Base-by-base conservation (phyloP, 2,329 filamentous ascomycete genomes). In the Diaporthe ilicicola region DNA sequence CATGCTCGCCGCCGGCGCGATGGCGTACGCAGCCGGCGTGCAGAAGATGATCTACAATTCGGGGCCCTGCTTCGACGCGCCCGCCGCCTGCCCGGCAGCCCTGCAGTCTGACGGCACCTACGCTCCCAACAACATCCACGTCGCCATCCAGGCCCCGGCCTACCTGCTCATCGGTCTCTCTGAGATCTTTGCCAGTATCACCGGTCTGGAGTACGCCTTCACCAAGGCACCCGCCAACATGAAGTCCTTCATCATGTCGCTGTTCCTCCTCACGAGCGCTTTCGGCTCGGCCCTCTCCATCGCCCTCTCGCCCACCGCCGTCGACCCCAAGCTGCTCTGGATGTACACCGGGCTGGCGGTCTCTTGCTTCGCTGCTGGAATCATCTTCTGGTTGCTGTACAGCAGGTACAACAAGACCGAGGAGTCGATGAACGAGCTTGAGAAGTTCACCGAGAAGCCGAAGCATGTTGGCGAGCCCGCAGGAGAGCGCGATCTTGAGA, bases 1-100 rank as follows among this genome's bases (percentile, higher is more conserved):
- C 82, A 83, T 73, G 56, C 39, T 72, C n/a, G 70, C 67, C 22
- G 51, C 54, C 5, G 70, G 37, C 42, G 66, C 70, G 12, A 72
- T 72, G 65, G 72, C 70, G 0, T 69, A 69, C 50, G 72, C 72
- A 1, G 70, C 72, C 12, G 70, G 71, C 17, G 61, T 73, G 17
- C 72, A 73, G 62, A 72, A 69, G 61, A 67, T 72, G 53, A 71
- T 73, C 34, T 73, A 73, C 70, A 48, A 72, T 24, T 39, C 70
- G 4, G 70, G 72, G 3, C 72, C 72, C 1, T 73, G 72, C 50
- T 71, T 65, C 48, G 70, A 73, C 15, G 24, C 61, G 15, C 42
- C 51, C 24, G 65, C 56, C 13, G 72, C 70, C 3, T 73, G 72
- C 62, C 59, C 67, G 2, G 70, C 70, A 12, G 70, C 70, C 17